phyloP scores from a whole-genome alignment of 2,329 filamentous ascomycete species.

The Alternaria infectoria region DNA sequence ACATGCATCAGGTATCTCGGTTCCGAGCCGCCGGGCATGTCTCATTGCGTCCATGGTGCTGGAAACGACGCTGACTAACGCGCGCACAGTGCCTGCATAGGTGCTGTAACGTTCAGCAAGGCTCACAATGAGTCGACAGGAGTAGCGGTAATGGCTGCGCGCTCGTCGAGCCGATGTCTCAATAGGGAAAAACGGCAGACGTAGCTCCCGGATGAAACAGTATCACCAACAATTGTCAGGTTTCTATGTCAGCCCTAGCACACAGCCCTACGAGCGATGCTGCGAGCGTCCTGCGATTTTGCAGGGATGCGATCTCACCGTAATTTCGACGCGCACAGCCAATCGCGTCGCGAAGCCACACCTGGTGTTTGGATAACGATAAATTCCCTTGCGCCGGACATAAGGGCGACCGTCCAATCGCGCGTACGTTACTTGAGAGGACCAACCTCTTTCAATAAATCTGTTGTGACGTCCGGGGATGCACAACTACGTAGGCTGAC shows the following conservation, averaged over 20 bases:
- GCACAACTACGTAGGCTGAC: constrained; percentile 1
- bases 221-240: not conserved
- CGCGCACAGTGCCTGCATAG: constrained; percentile 10
- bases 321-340: constrained; percentile 5
- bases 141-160: constrained; percentile 23
- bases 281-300: constrained; percentile 15
- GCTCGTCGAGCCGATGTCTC: constrained; percentile 3
- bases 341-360: not conserved
- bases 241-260: constrained; percentile 19
- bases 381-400: not conserved
- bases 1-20: not conserved
- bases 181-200: not conserved
- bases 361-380: not conserved
- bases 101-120: constrained; percentile 6
- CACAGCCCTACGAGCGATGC: constrained; percentile 33
- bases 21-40: constrained; percentile 15
- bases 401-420: constrained; percentile 1
- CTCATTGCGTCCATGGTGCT: constrained; percentile 18
- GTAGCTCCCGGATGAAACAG: not conserved
- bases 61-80: constrained; percentile 8
- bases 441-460: not conserved
- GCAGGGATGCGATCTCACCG: constrained; percentile 33
- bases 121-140: constrained; percentile 11
- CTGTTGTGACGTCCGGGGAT: not conserved
- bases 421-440: not conserved